Evolutionary conservation across 2,329 filamentous ascomycete genomes (phyloP).

Genomic region (Ophiostoma pallidulum): DNA sequence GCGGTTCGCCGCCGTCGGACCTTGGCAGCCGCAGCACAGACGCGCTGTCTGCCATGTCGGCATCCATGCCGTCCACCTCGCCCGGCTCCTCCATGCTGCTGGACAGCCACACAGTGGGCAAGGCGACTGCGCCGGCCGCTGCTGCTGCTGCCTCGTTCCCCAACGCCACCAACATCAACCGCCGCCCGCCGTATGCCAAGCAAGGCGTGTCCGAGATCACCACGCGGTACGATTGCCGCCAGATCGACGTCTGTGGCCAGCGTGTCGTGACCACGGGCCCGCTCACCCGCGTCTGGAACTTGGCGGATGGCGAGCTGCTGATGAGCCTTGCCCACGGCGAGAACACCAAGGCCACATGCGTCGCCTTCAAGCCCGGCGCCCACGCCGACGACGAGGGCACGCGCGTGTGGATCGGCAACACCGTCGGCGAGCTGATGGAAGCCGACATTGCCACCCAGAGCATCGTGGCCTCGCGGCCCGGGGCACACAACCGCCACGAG

Average conservation of each 20-base stretch:
- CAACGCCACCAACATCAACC: slow-evolving; percentile 74
- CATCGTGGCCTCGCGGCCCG: slow-evolving; percentile 57
- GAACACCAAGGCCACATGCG: slow-evolving; percentile 67
- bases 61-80: no score
- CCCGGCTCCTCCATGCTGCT: no score
- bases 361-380: slow-evolving; percentile 75
- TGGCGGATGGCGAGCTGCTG: slow-evolving; percentile 69
- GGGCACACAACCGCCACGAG: slow-evolving; percentile 68
- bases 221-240: slow-evolving; percentile 77
- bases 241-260: slow-evolving; percentile 82
- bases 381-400: slow-evolving; percentile 72
- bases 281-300: slow-evolving; percentile 79
- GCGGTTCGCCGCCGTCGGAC: not conserved
- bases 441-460: slow-evolving; percentile 69
- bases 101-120: no score
- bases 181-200: slow-evolving; percentile 67
- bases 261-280: slow-evolving; percentile 80
- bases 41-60: not conserved
- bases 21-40: not conserved
- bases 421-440: slow-evolving; percentile 78
- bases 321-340: slow-evolving; percentile 79
- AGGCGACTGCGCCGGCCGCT: no score
- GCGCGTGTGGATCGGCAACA: slow-evolving; percentile 83
- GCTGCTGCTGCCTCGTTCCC: slow-evolving; percentile 50
- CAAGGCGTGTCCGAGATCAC: slow-evolving; percentile 65